A percentile compares a stretch with the other conserved stretches of the same genome.
These are phyloP conservation scores for Thielaviopsis populi DNA, from an alignment of 2,329 filamentous ascomycete genomes.

Conservation along the genomic window DNA sequence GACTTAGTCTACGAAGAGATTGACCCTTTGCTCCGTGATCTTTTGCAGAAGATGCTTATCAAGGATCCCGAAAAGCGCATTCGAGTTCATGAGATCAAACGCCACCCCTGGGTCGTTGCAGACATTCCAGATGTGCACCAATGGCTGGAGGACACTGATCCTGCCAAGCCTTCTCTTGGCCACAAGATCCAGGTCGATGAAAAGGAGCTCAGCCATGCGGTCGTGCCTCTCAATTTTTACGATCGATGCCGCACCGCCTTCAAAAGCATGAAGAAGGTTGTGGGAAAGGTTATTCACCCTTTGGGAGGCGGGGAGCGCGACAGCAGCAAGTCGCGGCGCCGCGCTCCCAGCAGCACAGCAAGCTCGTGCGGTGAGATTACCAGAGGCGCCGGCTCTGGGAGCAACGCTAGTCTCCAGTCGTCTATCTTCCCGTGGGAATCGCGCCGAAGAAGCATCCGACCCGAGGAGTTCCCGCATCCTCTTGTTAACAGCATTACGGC, in stretches of 20 bases:
- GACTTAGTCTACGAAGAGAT: conserved; percentile 76
- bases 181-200: conserved; percentile 85
- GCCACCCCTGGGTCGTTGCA: conserved; percentile 77
- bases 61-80: conserved; percentile 88
- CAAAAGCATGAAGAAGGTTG: conserved; percentile 54
- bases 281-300: conserved; percentile 48
- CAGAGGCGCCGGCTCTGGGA: conserved; percentile 13
- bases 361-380: conserved; percentile 47
- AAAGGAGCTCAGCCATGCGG: conserved; percentile 75
- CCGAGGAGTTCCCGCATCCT: conserved; percentile 26
- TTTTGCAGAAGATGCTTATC: conserved; percentile 62
- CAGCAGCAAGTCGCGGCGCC: conserved; percentile 37
- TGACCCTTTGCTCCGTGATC: conserved; percentile 62
- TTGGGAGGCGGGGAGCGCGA: conserved; percentile 36
- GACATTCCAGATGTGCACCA: conserved; percentile 57
- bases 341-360: conserved; percentile 47
- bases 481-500: conserved; percentile 19
- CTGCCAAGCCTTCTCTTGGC: conserved; percentile 59
- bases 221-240: conserved; percentile 75
- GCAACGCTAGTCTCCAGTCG: conserved; percentile 15
- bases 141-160: conserved; percentile 94
- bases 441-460: conserved; percentile 37
- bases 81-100: conserved; percentile 79
- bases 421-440: conserved; percentile 28
- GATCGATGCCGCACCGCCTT: conserved; percentile 71